A percentile compares a stretch with the other conserved stretches of the same genome.
Conservation (phyloP, 208 protist species). For the Leishmania major region DNA sequence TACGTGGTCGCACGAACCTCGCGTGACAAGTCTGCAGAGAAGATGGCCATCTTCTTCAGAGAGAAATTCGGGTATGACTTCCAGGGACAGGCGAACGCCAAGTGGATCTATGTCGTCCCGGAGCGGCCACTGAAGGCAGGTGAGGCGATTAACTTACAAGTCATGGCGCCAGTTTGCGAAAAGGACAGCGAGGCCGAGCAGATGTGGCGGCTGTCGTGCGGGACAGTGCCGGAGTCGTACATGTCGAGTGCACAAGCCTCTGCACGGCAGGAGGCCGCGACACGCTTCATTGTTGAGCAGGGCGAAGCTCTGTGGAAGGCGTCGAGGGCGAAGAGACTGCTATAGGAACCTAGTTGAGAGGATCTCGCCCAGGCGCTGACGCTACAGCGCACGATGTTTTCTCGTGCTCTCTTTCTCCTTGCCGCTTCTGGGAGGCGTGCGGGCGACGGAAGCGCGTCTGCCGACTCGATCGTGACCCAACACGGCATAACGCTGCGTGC, state of each 20-base stretch:
- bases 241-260: conserved; percentile 57
- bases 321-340: background rate
- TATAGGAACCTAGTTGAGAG: background rate
- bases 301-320: conserved; percentile 40
- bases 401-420: background rate
- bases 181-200: conserved; percentile 74
- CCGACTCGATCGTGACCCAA: background rate
- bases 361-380: background rate
- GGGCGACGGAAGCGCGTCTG: background rate
- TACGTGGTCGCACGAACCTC: conserved; percentile 72
- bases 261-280: conserved; percentile 45
- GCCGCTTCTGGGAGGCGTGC: background rate
- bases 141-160: conserved; percentile 79
- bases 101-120: conserved; percentile 84
- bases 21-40: conserved; percentile 36
- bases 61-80: conserved; percentile 68
- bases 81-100: conserved; percentile 28
- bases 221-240: conserved; percentile 63
- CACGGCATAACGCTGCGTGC: background rate
- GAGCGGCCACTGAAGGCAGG: conserved; percentile 55
- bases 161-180: conserved; percentile 89
- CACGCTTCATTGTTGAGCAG: conserved; percentile 44
- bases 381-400: background rate
- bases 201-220: conserved; percentile 90
- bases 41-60: conserved; percentile 61